Conservation (phyloP, 768 basidiomycete genomes). For the Russula dissimulans region DNA sequence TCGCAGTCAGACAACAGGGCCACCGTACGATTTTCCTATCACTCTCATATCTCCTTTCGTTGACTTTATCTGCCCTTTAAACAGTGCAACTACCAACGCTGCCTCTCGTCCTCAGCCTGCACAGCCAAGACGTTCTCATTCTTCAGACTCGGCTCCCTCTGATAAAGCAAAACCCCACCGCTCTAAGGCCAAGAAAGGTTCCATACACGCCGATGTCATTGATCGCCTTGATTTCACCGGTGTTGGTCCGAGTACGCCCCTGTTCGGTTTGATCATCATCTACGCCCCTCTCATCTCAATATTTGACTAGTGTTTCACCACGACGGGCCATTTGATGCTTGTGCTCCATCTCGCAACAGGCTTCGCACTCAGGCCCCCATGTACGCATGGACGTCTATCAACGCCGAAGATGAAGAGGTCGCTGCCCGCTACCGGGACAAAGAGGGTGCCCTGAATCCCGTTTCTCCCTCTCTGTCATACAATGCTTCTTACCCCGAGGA, state of each 20-base stretch:
- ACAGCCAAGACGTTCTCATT: slow-evolving; percentile 37
- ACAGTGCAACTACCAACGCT: slow-evolving; percentile 1
- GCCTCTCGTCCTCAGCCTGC: slow-evolving; percentile 21
- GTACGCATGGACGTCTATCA: slow-evolving; percentile 54
- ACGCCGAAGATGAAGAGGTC: slow-evolving; percentile 33
- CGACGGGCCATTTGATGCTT: slow-evolving; percentile 87
- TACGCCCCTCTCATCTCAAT: slow-evolving; percentile 16
- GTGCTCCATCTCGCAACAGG: slow-evolving; percentile 82
- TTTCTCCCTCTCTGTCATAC: slow-evolving; percentile 23
- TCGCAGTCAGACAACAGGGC: slow-evolving; percentile 47
- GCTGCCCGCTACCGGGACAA: slow-evolving; percentile 27
- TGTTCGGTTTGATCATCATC: slow-evolving; percentile 8
- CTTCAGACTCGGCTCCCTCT: slow-evolving; percentile 39
- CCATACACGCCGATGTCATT: slow-evolving; percentile 80
- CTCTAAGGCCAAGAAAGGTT: slow-evolving; percentile 58
- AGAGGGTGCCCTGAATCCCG: slow-evolving; percentile 2
- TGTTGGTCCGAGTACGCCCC: slow-evolving; percentile 64
- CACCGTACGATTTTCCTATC: slow-evolving; percentile 30
- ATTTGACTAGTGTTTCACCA: slow-evolving; percentile 70
- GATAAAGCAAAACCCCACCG: slow-evolving; percentile 41
- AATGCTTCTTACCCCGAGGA: slow-evolving; percentile 43
- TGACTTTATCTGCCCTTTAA: slow-evolving; percentile 4
- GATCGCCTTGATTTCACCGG: slow-evolving; percentile 82
- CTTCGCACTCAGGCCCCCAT: slow-evolving; percentile 74
- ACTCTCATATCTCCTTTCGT: slow-evolving; percentile 6